Evolutionary conservation across 805 yeast species (phyloP), one percentile per base, ranked within the genome.

Genomic region (Phaffomyces thermotolerans): DNA sequence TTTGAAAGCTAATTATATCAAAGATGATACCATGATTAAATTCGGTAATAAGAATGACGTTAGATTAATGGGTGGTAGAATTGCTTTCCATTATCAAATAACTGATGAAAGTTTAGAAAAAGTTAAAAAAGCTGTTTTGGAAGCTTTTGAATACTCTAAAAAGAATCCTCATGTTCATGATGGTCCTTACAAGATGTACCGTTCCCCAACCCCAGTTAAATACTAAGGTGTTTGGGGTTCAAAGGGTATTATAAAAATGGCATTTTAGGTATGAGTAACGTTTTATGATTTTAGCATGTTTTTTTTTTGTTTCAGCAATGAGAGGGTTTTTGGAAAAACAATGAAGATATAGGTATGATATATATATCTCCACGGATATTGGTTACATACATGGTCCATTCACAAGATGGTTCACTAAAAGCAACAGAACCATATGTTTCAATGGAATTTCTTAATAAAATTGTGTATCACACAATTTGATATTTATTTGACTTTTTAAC

Each of bases 41-140:
- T 64, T 72, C 46, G 87, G 82, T 46, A 60, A 68, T 36, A 76
- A 83, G 54, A 68, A 79, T 57, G 75, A 77, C 39, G 72, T 90
- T 44, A 79, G 75, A 52, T 63, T 83, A 33, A 73, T 74, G 75
- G 88, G 89, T 40, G 80, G 79, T 41, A 75, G 96, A 57, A 64
- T 90, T 37, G 87, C 95, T 1, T 82, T 89, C 71, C 95, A 87
- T 53, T 79, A 78, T 62, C 89, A 81, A 63, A 74, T 71, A 45
- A 63, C 78, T 20, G 66, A 67, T 24, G 76, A 72, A 37, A 71
- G 83, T 25, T 62, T 81, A 39, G 83, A 76, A 42, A 68, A 66
- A 39, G 68, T 84, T 39, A 82, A 81, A 54, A 57, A 59, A 37
- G 81, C 81, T 3, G 63, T 84, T 17, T 54, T 67, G 31, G 88